Evolutionary conservation across 1,284 basidiomycete genomes (phyloP).

Genomic region (Cryptococcus hybrid): DNA sequence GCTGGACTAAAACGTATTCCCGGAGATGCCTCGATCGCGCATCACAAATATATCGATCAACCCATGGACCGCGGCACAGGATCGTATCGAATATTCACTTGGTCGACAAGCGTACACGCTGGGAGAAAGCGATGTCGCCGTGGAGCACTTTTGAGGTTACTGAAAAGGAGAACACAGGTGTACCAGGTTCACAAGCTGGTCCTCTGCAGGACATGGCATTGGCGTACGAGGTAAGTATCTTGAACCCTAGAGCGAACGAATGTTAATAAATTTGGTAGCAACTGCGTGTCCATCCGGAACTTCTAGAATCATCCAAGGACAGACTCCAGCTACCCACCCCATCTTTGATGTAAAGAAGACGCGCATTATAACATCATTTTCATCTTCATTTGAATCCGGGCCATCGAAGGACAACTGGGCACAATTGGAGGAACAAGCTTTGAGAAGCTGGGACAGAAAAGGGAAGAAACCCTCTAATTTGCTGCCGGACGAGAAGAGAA

Average conservation of each 20-base stretch:
- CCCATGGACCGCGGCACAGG: conserved; percentile 52
- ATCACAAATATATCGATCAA: conserved; percentile 38
- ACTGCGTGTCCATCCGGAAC: conserved; percentile 33
- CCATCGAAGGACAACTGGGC: conserved; percentile 18
- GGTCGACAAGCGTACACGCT: conserved; percentile 56
- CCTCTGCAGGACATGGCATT: conserved; percentile 53
- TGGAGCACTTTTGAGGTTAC: conserved; percentile 52
- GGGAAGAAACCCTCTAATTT: conserved; percentile 39
- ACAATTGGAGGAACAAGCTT: conserved; percentile 28
- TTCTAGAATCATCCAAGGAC: conserved; percentile 23
- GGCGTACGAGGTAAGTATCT: conserved; percentile 48
- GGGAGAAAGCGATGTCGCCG: conserved; percentile 52
- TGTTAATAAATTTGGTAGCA: conserved; percentile 20
- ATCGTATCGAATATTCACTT: conserved; percentile 54
- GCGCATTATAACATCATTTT: conserved; percentile 23
- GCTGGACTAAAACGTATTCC: conserved; percentile 53
- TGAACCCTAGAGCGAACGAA: conserved; percentile 7
- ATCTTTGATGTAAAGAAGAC: conserved; percentile 39
- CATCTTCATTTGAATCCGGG: conserved; percentile 16
- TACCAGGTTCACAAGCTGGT: conserved; percentile 41
- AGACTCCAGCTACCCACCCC: conserved; percentile 38
- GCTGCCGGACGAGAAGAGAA: conserved; percentile 23
- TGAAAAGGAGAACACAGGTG: conserved; percentile 40
- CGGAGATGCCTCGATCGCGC: conserved; percentile 50
- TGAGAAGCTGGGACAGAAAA: conserved; percentile 40